Conservation (phyloP, 2,329 filamentous ascomycete species). For the Fusarium palustre region DNA sequence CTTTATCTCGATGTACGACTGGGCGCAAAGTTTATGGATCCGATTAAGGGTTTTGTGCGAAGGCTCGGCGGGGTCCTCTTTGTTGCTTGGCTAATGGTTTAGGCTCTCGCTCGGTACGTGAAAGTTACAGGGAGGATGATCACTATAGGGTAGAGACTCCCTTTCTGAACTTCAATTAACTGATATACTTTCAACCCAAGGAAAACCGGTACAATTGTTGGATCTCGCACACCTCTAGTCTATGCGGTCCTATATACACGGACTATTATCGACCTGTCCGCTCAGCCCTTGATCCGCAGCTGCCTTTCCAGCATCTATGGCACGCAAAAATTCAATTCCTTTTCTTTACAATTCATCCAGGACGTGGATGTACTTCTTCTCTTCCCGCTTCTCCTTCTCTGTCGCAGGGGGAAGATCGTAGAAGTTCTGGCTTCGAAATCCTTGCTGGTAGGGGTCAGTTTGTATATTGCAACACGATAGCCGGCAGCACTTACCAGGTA, state of each 20-base stretch:
- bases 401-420: conserved; percentile 96
- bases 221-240: conserved; percentile 47
- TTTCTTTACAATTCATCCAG: conserved; percentile 80
- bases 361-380: conserved; percentile 97
- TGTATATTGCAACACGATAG: background rate
- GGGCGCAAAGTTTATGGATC: background rate
- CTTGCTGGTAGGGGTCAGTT: conserved; percentile 70
- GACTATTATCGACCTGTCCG: conserved; percentile 41
- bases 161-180: background rate
- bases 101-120: conserved; percentile 11
- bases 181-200: conserved; percentile 37
- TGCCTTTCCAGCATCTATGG: conserved; percentile 33
- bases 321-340: conserved; percentile 27
- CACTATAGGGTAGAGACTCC: conserved; percentile 36
- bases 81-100: conserved; percentile 9
- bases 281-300: conserved; percentile 24
- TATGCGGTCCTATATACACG: conserved; percentile 51
- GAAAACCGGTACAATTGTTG: conserved; percentile 49
- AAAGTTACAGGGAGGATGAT: background rate
- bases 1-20: background rate
- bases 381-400: conserved; percentile 92
- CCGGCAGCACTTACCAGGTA: conserved; percentile 78
- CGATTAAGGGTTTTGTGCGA: conserved; percentile 25
- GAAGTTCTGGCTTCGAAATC: conserved; percentile 86
- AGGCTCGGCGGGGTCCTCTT: conserved; percentile 35